Percentiles rank a stretch among this genome's conserved stretches.
Conservation (phyloP, 768 basidiomycete species). For the Tubosaeta sp. region DNA sequence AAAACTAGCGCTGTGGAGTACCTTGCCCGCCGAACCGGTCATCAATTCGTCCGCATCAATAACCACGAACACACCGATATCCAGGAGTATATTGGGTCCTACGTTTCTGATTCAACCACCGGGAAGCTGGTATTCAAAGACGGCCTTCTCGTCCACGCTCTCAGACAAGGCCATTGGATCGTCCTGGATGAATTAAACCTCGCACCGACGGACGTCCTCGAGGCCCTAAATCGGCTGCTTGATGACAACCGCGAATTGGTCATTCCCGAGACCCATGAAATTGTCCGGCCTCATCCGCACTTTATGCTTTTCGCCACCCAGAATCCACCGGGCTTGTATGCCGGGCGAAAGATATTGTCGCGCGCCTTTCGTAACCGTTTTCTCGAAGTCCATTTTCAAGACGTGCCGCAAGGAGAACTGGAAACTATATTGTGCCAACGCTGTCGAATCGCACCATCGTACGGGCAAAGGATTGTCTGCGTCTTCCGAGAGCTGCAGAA, state of each 20-base stretch:
- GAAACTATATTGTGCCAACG: constrained; percentile 92
- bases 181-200: constrained; percentile 97
- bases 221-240: constrained; percentile 91
- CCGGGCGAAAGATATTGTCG: constrained; percentile 89
- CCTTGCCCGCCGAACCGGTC: constrained; percentile 87
- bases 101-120: constrained; percentile 85
- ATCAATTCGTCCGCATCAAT: constrained; percentile 96
- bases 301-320: constrained; percentile 99
- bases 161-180: constrained; percentile 93
- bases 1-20: constrained; percentile 98
- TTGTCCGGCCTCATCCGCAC: constrained; percentile 87
- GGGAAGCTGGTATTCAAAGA: constrained; percentile 96
- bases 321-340: constrained; percentile 95
- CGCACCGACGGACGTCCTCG: constrained; percentile 96
- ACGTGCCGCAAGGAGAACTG: constrained; percentile 90
- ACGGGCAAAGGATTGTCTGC: constrained; percentile 82
- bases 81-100: constrained; percentile 96
- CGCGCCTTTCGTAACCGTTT: constrained; percentile 97
- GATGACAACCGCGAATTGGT: constrained; percentile 97
- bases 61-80: constrained; percentile 99
- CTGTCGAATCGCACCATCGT: constrained; percentile 90
- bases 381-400: constrained; percentile 95
- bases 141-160: constrained; percentile 87
- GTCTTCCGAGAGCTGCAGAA: constrained; percentile 94
- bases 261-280: constrained; percentile 93